Conservation (phyloP, 2,329 filamentous ascomycete genomes). For the Phaeophleospora eucalypticola region DNA sequence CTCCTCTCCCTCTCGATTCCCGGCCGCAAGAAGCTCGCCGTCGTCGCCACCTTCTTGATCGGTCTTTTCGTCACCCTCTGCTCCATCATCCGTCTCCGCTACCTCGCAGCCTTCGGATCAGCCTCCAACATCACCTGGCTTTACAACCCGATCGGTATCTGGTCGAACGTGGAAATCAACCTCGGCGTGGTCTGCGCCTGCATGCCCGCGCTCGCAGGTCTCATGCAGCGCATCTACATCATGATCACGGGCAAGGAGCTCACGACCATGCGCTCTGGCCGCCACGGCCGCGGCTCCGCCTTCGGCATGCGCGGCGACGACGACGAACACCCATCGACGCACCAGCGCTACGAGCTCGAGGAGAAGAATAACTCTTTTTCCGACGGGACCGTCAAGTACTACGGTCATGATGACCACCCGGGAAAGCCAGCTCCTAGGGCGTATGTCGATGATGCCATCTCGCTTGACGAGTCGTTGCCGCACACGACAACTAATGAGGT, state of each 20-base stretch:
- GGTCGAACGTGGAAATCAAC: constrained; percentile 21
- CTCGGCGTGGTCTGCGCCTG: constrained; percentile 23
- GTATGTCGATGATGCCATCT: neutral
- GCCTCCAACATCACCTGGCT: constrained; percentile 17
- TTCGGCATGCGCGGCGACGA: constrained; percentile 7
- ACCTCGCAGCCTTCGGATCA: constrained; percentile 14
- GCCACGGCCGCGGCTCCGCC: constrained; percentile 6
- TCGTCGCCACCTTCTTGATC: constrained; percentile 21
- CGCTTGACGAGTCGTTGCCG: neutral
- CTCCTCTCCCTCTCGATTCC: constrained; percentile 14
- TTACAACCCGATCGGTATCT: constrained; percentile 22
- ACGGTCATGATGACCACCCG: neutral
- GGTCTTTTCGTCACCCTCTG: constrained; percentile 23
- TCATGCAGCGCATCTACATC: constrained; percentile 15
- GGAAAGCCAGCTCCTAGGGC: neutral
- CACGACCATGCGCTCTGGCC: constrained; percentile 8
- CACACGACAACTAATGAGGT: neutral
- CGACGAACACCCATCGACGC: constrained; percentile 5
- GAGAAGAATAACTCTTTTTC: constrained; percentile 5
- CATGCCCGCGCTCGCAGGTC: constrained; percentile 21
- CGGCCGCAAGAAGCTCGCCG: constrained; percentile 20
- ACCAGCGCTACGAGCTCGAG: constrained; percentile 7
- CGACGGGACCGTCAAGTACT: constrained; percentile 1
- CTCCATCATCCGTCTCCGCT: constrained; percentile 19
- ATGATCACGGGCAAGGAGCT: constrained; percentile 12